Percentiles rank a stretch among this genome's conserved stretches.
Conservation (phyloP, 2,329 filamentous ascomycete species). For the Myrmaecium sp. region DNA sequence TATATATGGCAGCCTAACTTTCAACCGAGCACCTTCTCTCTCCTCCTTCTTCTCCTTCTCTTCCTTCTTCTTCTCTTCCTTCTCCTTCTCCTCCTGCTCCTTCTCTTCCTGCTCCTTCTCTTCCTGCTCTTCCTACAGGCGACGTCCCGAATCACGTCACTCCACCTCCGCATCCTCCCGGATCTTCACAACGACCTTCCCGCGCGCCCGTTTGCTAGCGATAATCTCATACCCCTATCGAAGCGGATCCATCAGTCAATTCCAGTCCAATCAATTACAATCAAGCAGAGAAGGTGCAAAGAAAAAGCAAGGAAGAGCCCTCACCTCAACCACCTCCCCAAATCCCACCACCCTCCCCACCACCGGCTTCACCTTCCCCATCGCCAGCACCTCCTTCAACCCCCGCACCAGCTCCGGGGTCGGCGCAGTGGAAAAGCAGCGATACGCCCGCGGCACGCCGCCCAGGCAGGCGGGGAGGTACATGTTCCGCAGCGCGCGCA, state of each 20-base stretch:
- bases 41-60: no score
- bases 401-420: conserved; percentile 7
- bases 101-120: no score
- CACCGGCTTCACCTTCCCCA: conserved; percentile 14
- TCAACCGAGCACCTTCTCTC: no score
- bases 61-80: no score
- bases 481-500: conserved; percentile 23
- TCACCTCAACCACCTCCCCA: conserved; percentile 15
- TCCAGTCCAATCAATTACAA: neutral
- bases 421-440: conserved; percentile 4
- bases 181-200: conserved; percentile 8
- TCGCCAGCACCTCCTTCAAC: conserved; percentile 16
- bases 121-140: no score
- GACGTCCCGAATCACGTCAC: no score
- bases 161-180: no score
- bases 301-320: no score
- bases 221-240: conserved; percentile 7
- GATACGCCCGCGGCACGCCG: conserved; percentile 21
- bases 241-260: conserved; percentile 1
- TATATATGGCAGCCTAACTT: no score
- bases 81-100: no score
- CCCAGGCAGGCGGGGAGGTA: conserved; percentile 23
- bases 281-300: no score
- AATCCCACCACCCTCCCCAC: conserved; percentile 23
- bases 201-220: conserved; percentile 5